Evolutionary conservation across 2,329 filamentous ascomycete genomes (phyloP), one percentile per base, ranked within the genome.

Genomic region (Epichloe gansuensis): DNA sequence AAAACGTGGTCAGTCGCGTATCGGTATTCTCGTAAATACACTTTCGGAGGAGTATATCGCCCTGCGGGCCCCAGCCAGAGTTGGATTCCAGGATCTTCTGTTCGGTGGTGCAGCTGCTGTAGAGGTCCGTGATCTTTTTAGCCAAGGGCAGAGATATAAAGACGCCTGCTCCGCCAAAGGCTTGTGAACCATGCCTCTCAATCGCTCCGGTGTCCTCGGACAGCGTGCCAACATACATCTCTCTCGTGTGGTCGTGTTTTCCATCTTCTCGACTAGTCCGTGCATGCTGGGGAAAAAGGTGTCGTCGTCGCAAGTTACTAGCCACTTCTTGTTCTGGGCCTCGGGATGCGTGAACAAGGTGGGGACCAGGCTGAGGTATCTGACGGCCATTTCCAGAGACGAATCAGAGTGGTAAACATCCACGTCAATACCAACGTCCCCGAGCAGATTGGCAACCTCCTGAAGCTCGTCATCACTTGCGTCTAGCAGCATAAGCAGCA

Each of bases 21-120:
- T 76, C 72, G 2, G 80, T 80, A 63, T 83, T 75, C 58, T 81
- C 75, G 65, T 83, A 83, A 60, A 84, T 77, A 65, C 81, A 84
- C 60, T 81, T 78, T 52, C 78, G 76, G 25, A 83, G 73, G 35
- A 81, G 69, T 53, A 81, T 80, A 59, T 84, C 81, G 45, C 80
- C 81, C 61, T 78, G 75, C 8, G 77, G 74, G 2, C 78, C 78
- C 76, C 77, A 81, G 50, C 78, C 78, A 0, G 75, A 75, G 63
- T 81, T 74, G 17, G 77, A 70, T 59, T 80, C 75, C 42, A 69
- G 64, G 48, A 81, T 68, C 67, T 79, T 80, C 55, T 76, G 62
- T 5, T 73, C 66, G 0, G 72, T 72, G 50, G 69, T 73, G 63
- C 74, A 79, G 39, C 63, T 63, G 7, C 69, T 67, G 56, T 71